These are phyloP conservation scores for Psilocybe subaeruginosa DNA, from an alignment of 768 basidiomycete species.

Conservation along the genomic window DNA sequence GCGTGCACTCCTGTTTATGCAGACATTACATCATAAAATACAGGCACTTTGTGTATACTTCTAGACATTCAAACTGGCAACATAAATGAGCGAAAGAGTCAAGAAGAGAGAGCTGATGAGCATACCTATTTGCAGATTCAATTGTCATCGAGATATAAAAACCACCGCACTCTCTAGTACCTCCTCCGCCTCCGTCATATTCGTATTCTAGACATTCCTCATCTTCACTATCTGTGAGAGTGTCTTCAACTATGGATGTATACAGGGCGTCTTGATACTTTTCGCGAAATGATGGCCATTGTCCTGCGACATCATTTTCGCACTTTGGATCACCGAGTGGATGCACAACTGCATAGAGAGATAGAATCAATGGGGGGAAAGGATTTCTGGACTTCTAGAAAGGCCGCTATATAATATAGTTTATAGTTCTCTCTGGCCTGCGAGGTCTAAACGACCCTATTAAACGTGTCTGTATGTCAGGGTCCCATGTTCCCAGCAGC, in stretches of 20 bases:
- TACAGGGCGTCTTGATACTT: background rate
- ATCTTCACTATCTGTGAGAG: too few species aligned
- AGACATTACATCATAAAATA: background rate
- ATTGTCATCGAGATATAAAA: background rate
- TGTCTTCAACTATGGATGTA: background rate
- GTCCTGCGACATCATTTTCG: background rate
- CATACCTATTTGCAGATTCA: background rate
- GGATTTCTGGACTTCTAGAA: too few species aligned
- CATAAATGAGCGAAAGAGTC: background rate
- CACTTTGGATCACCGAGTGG: background rate
- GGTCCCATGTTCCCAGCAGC: too few species aligned
- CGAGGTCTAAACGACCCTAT: background rate
- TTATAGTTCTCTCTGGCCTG: background rate
- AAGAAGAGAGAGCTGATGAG: too few species aligned
- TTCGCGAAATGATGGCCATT: background rate
- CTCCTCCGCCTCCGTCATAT: too few species aligned
- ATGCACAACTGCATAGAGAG: too few species aligned
- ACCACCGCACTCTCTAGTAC: background rate
- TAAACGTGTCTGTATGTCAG: background rate
- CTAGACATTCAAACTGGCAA: background rate
- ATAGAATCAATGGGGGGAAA: too few species aligned
- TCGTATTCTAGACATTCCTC: too few species aligned
- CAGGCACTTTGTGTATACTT: background rate
- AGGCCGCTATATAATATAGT: background rate
- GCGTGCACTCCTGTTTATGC: background rate